These are phyloP conservation scores for Pleurotus djamor DNA, from an alignment of 768 basidiomycete genomes.

Conservation along the genomic window DNA sequence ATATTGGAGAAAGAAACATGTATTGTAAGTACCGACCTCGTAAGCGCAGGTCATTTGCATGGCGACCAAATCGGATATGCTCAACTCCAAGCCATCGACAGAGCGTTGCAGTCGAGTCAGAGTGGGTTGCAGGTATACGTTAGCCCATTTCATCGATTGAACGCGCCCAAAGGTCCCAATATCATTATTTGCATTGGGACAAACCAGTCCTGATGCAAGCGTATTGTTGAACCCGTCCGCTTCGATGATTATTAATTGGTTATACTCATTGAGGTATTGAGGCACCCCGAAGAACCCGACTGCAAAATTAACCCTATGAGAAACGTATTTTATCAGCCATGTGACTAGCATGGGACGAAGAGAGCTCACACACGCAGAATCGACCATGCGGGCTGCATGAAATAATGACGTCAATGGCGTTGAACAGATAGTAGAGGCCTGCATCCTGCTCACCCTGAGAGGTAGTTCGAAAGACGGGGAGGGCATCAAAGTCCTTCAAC, in stretches of 20 bases:
- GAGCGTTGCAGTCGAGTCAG: constrained; percentile 46
- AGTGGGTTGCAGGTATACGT: constrained; percentile 58
- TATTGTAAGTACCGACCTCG: constrained; percentile 46
- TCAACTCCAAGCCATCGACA: constrained; percentile 51
- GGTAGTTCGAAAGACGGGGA: constrained; percentile 67
- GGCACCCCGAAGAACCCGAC: constrained; percentile 59
- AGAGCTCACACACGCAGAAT: constrained; percentile 36
- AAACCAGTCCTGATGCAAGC: constrained; percentile 67
- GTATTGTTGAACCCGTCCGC: constrained; percentile 61
- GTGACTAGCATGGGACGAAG: neutral
- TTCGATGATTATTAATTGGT: constrained; percentile 64
- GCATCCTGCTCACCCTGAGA: constrained; percentile 37
- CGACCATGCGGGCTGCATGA: constrained; percentile 46
- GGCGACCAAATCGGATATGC: constrained; percentile 47
- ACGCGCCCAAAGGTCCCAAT: constrained; percentile 39
- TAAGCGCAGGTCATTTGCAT: constrained; percentile 76
- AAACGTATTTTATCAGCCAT: neutral
- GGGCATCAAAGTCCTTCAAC: constrained; percentile 37
- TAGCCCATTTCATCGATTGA: constrained; percentile 55
- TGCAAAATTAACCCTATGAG: constrained; percentile 40
- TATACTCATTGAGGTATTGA: constrained; percentile 49
- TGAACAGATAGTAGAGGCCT: neutral
- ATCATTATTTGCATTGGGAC: constrained; percentile 50
- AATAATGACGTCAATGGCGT: neutral
- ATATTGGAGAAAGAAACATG: neutral